Base-by-base conservation (phyloP, 116 monocot genomes). In the Trichopus zeylanicus region DNA sequence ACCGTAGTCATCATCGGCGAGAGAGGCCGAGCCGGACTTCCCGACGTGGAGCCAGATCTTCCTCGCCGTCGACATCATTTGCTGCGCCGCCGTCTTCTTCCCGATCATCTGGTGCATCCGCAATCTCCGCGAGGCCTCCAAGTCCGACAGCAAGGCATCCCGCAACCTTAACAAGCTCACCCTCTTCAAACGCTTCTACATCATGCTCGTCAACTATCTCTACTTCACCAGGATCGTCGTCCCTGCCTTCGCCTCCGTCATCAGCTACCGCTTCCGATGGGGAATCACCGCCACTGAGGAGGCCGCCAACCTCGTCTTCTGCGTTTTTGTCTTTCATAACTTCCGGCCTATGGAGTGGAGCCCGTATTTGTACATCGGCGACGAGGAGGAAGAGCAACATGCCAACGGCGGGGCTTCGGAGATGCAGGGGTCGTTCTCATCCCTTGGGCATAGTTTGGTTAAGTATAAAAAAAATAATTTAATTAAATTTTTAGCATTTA, bases 1-100 rank as follows among this genome's bases (percentile, higher is more conserved):
- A 70, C 67, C 1, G 62, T 54, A 2, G 74, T 53, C n/a, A 62
- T 70, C 32, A 73, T 82, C 46, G 63, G 53, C 23, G 73, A 77
- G 48, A 57, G 59, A 3, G 73, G 75, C 70, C 3, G 49, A 48
- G 58, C 51, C 35, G 52, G 59, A 70, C 35, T 70, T 70, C 67
- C 31, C 72, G 19, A 39, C 70, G 15, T 77, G 77, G 69, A 73
- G 70, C 42, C 73, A 67, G 52, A 65, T 70, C 37, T 69, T 73
- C 60, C 57, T 62, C 5, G 23, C 68, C 0, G 73, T 73, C 20
- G 65, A 79, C 70, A 19, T 79, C 29, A 21, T 70, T 21, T 79
- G 79, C 66, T 79, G 73, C 62, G 59, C 56, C 56, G 64, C 74
- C 22, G 74, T 79, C 51, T 74, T 79, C 68, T 73, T 73, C 58